Conservation (phyloP, 805 yeast species). For the Wilhelminamyces savonicus region DNA sequence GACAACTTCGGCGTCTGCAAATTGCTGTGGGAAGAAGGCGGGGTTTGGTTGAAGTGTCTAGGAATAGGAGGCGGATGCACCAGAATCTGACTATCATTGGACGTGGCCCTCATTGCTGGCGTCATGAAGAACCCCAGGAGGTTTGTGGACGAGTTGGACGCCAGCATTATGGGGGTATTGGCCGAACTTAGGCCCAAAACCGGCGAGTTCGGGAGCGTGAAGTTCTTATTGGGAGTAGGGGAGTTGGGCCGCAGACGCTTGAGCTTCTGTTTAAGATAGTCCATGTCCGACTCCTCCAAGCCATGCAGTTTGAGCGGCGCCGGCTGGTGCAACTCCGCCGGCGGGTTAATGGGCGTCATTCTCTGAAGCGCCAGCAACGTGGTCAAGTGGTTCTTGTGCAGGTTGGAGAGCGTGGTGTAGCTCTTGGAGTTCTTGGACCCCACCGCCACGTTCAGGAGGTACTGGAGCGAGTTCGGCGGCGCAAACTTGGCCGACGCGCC, state of each 20-base stretch:
- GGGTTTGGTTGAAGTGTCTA: constrained; percentile 3
- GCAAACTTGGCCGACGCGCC: constrained; percentile 1
- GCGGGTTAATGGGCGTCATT: constrained; percentile 49
- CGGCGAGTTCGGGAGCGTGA: constrained; percentile 40
- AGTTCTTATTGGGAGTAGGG: constrained; percentile 23
- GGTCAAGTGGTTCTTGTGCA: constrained; percentile 26
- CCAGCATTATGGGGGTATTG: constrained; percentile 37
- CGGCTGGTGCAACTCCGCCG: constrained; percentile 9
- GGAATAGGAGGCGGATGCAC: constrained; percentile 3
- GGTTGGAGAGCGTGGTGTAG: constrained; percentile 16
- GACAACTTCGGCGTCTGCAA: constrained; percentile 23
- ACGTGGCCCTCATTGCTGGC: constrained; percentile 8
- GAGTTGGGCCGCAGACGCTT: constrained; percentile 48
- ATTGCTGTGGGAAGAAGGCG: constrained; percentile 2
- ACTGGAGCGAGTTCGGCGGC: constrained; percentile 22
- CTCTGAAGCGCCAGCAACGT: constrained; percentile 49
- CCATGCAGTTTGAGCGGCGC: constrained; percentile 10
- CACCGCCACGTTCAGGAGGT: constrained; percentile 33
- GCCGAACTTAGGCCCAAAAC: constrained; percentile 32
- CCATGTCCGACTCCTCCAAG: constrained; percentile 42
- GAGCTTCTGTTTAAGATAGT: constrained; percentile 37
- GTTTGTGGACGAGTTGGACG: constrained; percentile 36
- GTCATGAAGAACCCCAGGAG: constrained; percentile 30
- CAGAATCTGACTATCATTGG: constrained; percentile 12
- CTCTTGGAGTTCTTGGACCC: constrained; percentile 16